Base-by-base conservation (phyloP, 441 rosid species). In the Gossypium lobatum region DNA sequence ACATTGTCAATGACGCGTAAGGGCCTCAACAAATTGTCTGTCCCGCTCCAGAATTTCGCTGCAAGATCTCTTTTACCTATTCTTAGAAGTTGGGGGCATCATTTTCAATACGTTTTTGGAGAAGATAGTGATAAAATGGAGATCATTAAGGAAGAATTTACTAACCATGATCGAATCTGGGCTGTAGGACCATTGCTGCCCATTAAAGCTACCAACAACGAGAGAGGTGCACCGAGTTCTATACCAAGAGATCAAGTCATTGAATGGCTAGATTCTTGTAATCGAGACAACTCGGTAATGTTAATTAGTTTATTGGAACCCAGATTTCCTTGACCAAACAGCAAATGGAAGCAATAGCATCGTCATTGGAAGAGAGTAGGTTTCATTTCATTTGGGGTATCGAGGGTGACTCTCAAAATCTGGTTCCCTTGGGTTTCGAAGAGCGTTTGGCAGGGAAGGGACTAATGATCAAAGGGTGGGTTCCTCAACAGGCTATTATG, bases 341-440 rank as follows among this genome's bases (percentile, higher is more conserved):
- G 1, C 26, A 20, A 4, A 64, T 11, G 28, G 69, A 42, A 8
- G 53, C 28, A 1, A n/a, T 20, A 4, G 69, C 46, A 16, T 39
- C 0, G 1, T 52, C 53, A 20, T 42, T 42, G 31, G 69, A 64
- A 3, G 31, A 42, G 31, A 64, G 69, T 4, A 9, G 28, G 31
- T 52, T 42, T 18, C 46, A n/a, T 28, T 61, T 61, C 65, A 61
- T 64, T 10, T 64, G 69, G 53, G 53, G 31, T 4, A 13, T 64
- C 50, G 39, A 60, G 11, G 37, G 8, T 8, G 68, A 63, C 0
- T 0, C 18, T 17, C 16, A 42, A 3, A 64, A 64, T 4, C 7
- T 17, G 3, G 17, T 64, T 42, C 53, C 53, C 2, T 11, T 1
- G 0, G 73, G 75, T 1, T 80, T 76, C 31, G 77, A 76, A 69